Conservation (phyloP, 176 grass and related monocot species). For the Hordeum marinum region DNA sequence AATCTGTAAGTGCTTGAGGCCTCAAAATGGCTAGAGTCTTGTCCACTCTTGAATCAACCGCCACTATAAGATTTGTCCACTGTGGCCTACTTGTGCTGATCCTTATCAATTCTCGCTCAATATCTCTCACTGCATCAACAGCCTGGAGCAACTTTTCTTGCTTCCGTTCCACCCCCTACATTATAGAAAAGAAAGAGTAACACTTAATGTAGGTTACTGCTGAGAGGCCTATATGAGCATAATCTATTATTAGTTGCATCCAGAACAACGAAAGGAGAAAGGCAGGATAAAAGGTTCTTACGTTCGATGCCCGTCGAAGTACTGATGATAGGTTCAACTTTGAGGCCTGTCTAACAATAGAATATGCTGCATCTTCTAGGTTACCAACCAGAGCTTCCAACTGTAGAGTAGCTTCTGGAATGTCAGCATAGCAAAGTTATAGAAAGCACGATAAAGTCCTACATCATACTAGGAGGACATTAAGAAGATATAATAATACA, state of each 20-base stretch:
- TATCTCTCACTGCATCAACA: conserved; percentile 63
- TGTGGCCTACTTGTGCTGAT: conserved; percentile 47
- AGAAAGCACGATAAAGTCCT: conserved; percentile 20
- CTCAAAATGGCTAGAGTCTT: conserved; percentile 72
- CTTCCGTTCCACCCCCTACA: conserved; percentile 54
- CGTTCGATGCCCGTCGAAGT: conserved; percentile 29
- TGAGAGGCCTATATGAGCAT: neutral
- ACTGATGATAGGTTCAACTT: conserved; percentile 41
- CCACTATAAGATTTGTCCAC: conserved; percentile 71
- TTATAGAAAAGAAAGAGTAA: neutral
- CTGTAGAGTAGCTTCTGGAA: conserved; percentile 86
- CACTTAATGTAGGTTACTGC: neutral
- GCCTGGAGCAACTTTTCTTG: conserved; percentile 61
- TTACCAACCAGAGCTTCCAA: conserved; percentile 95
- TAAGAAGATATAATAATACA: neutral
- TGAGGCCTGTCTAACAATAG: conserved; percentile 54
- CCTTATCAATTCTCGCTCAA: conserved; percentile 55
- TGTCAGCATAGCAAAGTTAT: conserved; percentile 49
- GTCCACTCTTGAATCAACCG: conserved; percentile 93
- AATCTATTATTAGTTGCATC: neutral
- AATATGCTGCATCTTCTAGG: conserved; percentile 80
- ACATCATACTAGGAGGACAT: neutral
- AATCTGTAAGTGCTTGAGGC: conserved; percentile 72
- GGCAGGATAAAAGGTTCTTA: conserved; percentile 17
- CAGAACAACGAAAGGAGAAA: neutral